Evolutionary conservation across 2,329 filamentous ascomycete species (phyloP).

Genomic region (Stagonosporopsis vannaccii): DNA sequence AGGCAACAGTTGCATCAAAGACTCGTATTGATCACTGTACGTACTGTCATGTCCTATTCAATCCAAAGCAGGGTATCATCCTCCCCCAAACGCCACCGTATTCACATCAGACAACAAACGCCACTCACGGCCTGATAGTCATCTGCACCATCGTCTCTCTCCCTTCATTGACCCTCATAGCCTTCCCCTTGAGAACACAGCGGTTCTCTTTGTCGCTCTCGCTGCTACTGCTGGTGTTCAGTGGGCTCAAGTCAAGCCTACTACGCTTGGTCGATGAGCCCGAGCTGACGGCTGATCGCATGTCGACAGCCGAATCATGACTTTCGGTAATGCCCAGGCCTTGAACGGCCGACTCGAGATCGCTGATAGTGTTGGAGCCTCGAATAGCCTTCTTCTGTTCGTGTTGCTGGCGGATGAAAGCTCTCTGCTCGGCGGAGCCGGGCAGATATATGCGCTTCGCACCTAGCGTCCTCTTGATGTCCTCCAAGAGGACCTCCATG

Average conservation of each 20-base stretch:
- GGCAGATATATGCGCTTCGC: slow-evolving; percentile 76
- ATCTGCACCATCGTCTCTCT: slow-evolving; percentile 32
- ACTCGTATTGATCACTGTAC: neutral
- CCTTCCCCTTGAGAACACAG: slow-evolving; percentile 29
- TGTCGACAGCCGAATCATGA: slow-evolving; percentile 35
- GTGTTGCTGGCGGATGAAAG: slow-evolving; percentile 17
- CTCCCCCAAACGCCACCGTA: slow-evolving; percentile 6
- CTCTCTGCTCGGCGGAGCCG: slow-evolving; percentile 53
- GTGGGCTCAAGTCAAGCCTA: slow-evolving; percentile 8
- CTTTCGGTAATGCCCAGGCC: slow-evolving; percentile 40
- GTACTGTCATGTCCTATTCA: neutral
- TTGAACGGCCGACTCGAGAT: slow-evolving; percentile 37
- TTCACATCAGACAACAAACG: neutral
- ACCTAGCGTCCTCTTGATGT: slow-evolving; percentile 80
- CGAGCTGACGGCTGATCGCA: slow-evolving; percentile 20
- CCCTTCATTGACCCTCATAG: slow-evolving; percentile 34
- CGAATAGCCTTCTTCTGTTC: slow-evolving; percentile 12
- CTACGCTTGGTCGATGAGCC: neutral
- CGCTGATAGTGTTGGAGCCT: slow-evolving; percentile 22
- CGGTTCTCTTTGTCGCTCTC: slow-evolving; percentile 42
- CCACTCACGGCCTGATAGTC: slow-evolving; percentile 28
- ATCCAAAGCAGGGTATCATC: slow-evolving; percentile 19
- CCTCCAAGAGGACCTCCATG: slow-evolving; percentile 87
- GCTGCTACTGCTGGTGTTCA: slow-evolving; percentile 21
- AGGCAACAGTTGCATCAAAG: neutral